Evolutionary conservation across 2,329 filamentous ascomycete genomes (phyloP).

Genomic region (Teratosphaeria viscida): DNA sequence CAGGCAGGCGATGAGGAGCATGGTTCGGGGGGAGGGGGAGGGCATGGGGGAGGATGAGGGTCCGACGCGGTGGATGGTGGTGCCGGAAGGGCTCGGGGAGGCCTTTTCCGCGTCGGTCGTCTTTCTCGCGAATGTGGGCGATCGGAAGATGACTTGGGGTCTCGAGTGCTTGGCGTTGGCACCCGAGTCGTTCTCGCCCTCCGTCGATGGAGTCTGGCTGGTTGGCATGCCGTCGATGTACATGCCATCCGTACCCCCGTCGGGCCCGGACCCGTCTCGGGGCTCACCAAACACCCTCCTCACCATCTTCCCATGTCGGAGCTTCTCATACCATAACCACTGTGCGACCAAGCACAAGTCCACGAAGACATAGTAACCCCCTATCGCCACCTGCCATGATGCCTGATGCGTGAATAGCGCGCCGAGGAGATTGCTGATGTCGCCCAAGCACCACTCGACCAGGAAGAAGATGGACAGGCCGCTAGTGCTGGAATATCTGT

Average conservation of each 20-base stretch:
- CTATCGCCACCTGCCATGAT: slow-evolving; percentile 55
- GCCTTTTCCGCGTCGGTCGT: slow-evolving; percentile 17
- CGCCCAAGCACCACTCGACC: slow-evolving; percentile 55
- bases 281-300: slow-evolving; percentile 23
- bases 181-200: neutral
- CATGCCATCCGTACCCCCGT: slow-evolving; percentile 17
- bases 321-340: slow-evolving; percentile 55
- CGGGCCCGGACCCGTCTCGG: slow-evolving; percentile 8
- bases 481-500: slow-evolving; percentile 51
- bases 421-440: slow-evolving; percentile 52
- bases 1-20: slow-evolving; percentile 37
- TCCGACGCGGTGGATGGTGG: slow-evolving; percentile 20
- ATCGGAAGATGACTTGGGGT: slow-evolving; percentile 22
- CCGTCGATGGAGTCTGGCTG: slow-evolving; percentile 2
- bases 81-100: slow-evolving; percentile 10
- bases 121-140: slow-evolving; percentile 18
- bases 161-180: slow-evolving; percentile 7
- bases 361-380: slow-evolving; percentile 55
- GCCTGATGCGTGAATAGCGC: slow-evolving; percentile 55
- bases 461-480: slow-evolving; percentile 57
- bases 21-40: slow-evolving; percentile 35
- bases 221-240: slow-evolving; percentile 23
- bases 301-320: slow-evolving; percentile 40
- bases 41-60: slow-evolving; percentile 29
- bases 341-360: slow-evolving; percentile 52